Evolutionary conservation across 768 basidiomycete genomes (phyloP).

Genomic region (Boletus edulis): DNA sequence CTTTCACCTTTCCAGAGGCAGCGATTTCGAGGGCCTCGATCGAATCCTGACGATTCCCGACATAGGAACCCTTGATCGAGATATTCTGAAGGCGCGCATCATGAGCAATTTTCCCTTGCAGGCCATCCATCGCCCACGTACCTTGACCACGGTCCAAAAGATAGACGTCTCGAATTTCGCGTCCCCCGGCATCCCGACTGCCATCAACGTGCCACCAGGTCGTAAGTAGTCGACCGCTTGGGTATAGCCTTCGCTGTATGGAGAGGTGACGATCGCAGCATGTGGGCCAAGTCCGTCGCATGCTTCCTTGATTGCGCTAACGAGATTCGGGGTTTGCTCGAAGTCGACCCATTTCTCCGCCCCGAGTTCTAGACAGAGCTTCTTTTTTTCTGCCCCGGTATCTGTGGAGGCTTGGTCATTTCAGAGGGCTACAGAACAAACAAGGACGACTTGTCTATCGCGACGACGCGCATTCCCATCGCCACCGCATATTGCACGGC

Average conservation of each 20-base stretch:
- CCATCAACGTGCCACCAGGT: conserved; percentile 69
- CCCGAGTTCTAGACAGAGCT: conserved; percentile 59
- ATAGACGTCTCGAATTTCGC: conserved; percentile 59
- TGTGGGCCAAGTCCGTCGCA: conserved; percentile 75
- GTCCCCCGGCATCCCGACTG: conserved; percentile 69
- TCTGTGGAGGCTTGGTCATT: conserved; percentile 38
- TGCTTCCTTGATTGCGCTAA: conserved; percentile 57
- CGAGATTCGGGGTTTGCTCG: conserved; percentile 60
- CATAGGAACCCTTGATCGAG: conserved; percentile 36
- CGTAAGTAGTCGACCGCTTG: conserved; percentile 78
- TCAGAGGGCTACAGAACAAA: not conserved
- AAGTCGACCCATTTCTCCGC: conserved; percentile 83
- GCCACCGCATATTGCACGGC: conserved; percentile 78
- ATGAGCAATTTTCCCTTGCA: not conserved
- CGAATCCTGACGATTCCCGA: conserved; percentile 81
- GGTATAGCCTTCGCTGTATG: conserved; percentile 38
- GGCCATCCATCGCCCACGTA: conserved; percentile 3
- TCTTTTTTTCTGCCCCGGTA: conserved; percentile 69
- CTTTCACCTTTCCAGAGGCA: conserved; percentile 65
- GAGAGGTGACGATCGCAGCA: conserved; percentile 60
- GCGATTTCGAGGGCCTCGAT: conserved; percentile 79
- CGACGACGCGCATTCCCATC: conserved; percentile 78
- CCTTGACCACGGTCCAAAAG: conserved; percentile 71
- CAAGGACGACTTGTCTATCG: conserved; percentile 45
- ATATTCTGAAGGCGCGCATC: conserved; percentile 20